Evolutionary conservation across 2,329 filamentous ascomycete genomes (phyloP), one percentile per base, ranked within the genome.

Genomic region (Fusarium torreyae): DNA sequence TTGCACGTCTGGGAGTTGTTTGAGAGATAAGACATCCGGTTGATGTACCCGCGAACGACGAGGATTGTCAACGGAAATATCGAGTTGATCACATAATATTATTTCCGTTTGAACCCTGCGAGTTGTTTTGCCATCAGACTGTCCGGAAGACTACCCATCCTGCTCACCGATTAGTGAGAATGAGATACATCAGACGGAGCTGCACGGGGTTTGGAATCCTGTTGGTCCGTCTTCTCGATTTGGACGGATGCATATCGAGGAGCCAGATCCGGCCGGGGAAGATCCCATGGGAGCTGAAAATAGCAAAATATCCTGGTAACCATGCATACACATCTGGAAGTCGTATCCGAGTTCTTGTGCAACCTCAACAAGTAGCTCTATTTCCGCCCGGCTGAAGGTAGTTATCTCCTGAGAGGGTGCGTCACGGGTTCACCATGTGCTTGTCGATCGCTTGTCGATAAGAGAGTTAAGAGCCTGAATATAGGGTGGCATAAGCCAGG

Each of bases 241-340:
- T 44, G 52, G 67, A 44, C 44, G 33, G 38, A 50, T 68, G 48
- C 62, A 63, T 67, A 49, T 38, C 24, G n/a, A 51, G 49, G 51
- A 63, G 38, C 48, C 44, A 52, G 63, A 59, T 57, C 48, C 33
- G 45, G 40, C 36, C 40, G 52, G 17, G 46, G 39, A 48, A 39
- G 46, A 44, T 57, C 61, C 48, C 40, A 34, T 26, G 28, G 40
- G n/a, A 48, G 49, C 45, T 52, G 66, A 68, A 69, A 66, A 69
- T 68, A 58, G 54, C 20, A 57, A 56, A 44, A 33, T 24, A 68
- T 49, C 50, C 50, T 52, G 62, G 57, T 42, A 38, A 43, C 42
- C 48, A n/a, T 34, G 53, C 26, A 53, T 45, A 36, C 18, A 57
- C 40, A 58, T 26, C 42, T 34, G 48, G 40, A 40, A 46, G 46